Conservation (phyloP, 2,329 filamentous ascomycete genomes). For the Endoconidiophora laricicola region DNA sequence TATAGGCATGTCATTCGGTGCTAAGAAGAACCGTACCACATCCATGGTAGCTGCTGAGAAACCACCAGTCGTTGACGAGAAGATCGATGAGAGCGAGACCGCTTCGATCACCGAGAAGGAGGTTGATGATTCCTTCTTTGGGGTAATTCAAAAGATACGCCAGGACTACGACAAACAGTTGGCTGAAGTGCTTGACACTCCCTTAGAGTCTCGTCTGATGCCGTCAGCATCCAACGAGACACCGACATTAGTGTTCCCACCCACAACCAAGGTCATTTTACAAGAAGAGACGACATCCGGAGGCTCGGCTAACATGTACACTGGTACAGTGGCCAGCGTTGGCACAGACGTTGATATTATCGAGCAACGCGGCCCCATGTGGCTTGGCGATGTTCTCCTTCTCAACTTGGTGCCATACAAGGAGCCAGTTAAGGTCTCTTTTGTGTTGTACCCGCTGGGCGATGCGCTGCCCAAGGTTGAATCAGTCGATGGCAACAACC, state of each 20-base stretch:
- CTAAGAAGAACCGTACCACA: slow-evolving; percentile 61
- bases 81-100: slow-evolving; percentile 49
- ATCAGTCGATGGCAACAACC: slow-evolving; percentile 63
- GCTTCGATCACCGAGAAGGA: slow-evolving; percentile 52
- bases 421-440: slow-evolving; percentile 93
- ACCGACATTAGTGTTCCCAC: slow-evolving; percentile 56
- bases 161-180: slow-evolving; percentile 56
- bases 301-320: slow-evolving; percentile 69
- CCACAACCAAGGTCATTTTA: slow-evolving; percentile 49
- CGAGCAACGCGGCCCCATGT: slow-evolving; percentile 74
- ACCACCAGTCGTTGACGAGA: slow-evolving; percentile 58
- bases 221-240: slow-evolving; percentile 59
- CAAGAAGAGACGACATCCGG: slow-evolving; percentile 49
- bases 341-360: slow-evolving; percentile 65
- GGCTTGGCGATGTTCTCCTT: slow-evolving; percentile 78
- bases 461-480: slow-evolving; percentile 59
- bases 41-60: slow-evolving; percentile 50
- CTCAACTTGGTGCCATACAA: slow-evolving; percentile 69
- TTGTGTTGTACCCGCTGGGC: slow-evolving; percentile 69
- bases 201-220: slow-evolving; percentile 45
- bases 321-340: slow-evolving; percentile 68
- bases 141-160: slow-evolving; percentile 55
- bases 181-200: slow-evolving; percentile 34
- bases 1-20: slow-evolving; percentile 53
- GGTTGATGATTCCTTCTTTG: slow-evolving; percentile 58